Evolutionary conservation across 2,329 filamentous ascomycete genomes (phyloP), one percentile per base, ranked within the genome.

Genomic region (Colletotrichum spinosum): DNA sequence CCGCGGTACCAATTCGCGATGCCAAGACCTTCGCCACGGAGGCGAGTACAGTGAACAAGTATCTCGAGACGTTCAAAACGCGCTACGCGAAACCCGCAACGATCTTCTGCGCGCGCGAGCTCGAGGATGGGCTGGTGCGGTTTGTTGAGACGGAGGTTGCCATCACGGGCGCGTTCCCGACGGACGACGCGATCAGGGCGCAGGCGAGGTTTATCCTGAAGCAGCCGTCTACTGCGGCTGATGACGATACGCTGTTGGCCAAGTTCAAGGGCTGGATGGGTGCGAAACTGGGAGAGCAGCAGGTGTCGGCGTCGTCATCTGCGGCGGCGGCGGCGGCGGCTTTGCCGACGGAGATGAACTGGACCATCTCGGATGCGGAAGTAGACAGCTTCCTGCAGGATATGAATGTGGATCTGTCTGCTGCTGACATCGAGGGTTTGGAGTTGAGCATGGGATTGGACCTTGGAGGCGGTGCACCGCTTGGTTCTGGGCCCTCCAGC

Each of bases 21-120:
- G 73, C 76, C 60, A 82, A 80, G 69, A 72, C 76, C 0, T 82
- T 83, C 67, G 78, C 78, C 15, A 74, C 83, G 15, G 79, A 79
- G n/a, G 75, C 77, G 8, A 72, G 74, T 2, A 81, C 83, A 2
- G 82, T 81, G 1, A 83, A 83, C 74, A 81, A 80, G 55, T 87
- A 80, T 69, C 69, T 86, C 39, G 77, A 80, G 67, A 77, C 76
- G 2, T 75, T 86, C 41, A 75, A 77, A 1, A 78, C 75, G 8
- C 78, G 81, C 6, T 81, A 80, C 63, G 75, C 78, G 12, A 79
- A 80, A 9, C 84, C 84, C 0, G 83, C 84, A 0, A 74, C 74
- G 8, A 79, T 89, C 0, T 89, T 90, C 72, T 88, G 85, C 73
- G 86, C 84, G 15, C 78, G 84, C 7, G 85, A 88, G 70, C 79